Conservation (phyloP, 129 eudicot genomes). For the Flaveria trinervia region DNA sequence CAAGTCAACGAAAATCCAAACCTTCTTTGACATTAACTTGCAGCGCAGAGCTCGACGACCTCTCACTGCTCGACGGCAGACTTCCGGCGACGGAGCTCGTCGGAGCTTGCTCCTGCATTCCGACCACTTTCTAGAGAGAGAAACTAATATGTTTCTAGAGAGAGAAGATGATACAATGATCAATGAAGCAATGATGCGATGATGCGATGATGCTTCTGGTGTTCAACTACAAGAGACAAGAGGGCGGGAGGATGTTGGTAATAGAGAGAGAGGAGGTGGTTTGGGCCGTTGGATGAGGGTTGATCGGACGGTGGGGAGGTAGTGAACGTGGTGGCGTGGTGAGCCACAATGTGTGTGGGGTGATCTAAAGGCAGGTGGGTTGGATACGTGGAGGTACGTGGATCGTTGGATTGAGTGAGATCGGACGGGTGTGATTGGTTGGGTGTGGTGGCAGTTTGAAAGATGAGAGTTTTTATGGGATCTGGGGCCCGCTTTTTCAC, state of each 20-base stretch:
- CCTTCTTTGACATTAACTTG: constrained; percentile 90
- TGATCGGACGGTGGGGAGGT: constrained; percentile 34
- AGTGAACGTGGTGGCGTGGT: constrained; percentile 51
- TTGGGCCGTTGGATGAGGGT: constrained; percentile 57
- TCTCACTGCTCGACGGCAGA: constrained; percentile 88
- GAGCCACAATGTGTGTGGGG: constrained; percentile 53
- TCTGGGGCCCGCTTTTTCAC: constrained; percentile 3
- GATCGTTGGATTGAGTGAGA: constrained; percentile 17
- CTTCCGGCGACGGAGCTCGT: constrained; percentile 80
- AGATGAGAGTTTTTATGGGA: not conserved
- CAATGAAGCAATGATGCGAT: too few relatives aligned
- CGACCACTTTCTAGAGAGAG: constrained; percentile 17
- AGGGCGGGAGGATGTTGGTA: not conserved
- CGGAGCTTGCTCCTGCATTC: constrained; percentile 89
- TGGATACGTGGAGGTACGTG: constrained; percentile 44
- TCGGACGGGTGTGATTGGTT: constrained; percentile 35
- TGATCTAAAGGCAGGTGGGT: constrained; percentile 61
- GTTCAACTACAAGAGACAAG: not conserved
- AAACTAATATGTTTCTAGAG: constrained; percentile 17
- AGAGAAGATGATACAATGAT: not conserved
- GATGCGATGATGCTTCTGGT: constrained; percentile 1
- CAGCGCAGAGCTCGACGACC: constrained; percentile 95
- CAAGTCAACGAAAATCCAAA: constrained; percentile 1
- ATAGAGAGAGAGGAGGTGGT: constrained; percentile 39
- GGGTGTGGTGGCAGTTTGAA: constrained; percentile 15